Percentiles rank a stretch among this genome's conserved stretches.
Evolutionary conservation across 495 filamentous ascomycete genomes (phyloP).

Genomic region (Trichoderma virens): DNA sequence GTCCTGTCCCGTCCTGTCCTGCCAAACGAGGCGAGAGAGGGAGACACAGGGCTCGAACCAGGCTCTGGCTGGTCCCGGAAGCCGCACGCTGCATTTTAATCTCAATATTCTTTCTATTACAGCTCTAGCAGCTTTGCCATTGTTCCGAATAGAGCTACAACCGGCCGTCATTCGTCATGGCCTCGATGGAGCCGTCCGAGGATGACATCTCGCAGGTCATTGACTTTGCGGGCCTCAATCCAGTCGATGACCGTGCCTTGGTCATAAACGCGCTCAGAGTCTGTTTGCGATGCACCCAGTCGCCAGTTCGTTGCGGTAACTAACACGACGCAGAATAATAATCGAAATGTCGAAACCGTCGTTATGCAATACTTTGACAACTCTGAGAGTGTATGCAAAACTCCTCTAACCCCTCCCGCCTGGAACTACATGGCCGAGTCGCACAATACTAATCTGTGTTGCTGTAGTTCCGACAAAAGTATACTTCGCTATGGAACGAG

Average conservation of each 20-base stretch:
- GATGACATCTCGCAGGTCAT: constrained; percentile 22
- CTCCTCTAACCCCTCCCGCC: background rate
- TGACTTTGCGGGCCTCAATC: constrained; percentile 23
- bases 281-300: background rate
- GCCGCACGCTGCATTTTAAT: background rate
- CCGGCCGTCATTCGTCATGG: background rate
- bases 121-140: no score
- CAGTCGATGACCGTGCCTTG: constrained; percentile 16
- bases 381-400: constrained; percentile 28
- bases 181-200: constrained; percentile 22
- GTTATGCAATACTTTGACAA: constrained; percentile 39
- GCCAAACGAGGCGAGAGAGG: background rate
- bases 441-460: background rate
- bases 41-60: background rate
- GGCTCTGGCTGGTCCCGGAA: background rate
- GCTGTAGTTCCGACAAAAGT: constrained; percentile 24
- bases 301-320: background rate
- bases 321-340: constrained; percentile 24
- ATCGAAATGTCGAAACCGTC: constrained; percentile 35
- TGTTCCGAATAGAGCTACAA: background rate
- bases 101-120: background rate
- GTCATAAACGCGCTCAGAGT: constrained; percentile 35
- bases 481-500: constrained; percentile 38
- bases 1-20: background rate
- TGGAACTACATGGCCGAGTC: background rate